phyloP scores from a whole-genome alignment of 2,329 filamentous ascomycete genomes.

The Colletotrichum gloeosporioides region DNA sequence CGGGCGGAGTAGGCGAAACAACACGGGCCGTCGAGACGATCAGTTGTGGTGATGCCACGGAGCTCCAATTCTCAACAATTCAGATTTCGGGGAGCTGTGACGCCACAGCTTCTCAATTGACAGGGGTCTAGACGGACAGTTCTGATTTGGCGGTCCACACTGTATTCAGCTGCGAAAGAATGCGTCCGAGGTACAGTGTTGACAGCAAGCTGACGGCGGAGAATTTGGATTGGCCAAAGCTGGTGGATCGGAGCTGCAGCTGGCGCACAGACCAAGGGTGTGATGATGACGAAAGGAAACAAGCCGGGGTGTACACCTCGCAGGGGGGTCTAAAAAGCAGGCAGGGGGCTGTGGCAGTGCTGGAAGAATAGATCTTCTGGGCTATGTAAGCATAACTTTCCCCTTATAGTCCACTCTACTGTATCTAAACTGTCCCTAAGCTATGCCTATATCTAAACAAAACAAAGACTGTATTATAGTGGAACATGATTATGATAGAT shows the following conservation, averaged over 20 bases:
- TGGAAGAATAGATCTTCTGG: too few species aligned
- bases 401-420: too few species aligned
- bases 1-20: neutral
- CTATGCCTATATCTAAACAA: too few species aligned
- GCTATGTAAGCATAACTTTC: too few species aligned
- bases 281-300: conserved; percentile 17
- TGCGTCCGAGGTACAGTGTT: neutral
- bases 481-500: neutral
- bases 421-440: too few species aligned
- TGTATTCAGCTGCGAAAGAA: rapidly evolving
- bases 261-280: conserved; percentile 2
- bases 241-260: conserved; percentile 1
- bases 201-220: neutral
- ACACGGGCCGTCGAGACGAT: conserved; percentile 4
- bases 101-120: conserved; percentile 21
- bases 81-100: conserved; percentile 15
- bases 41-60: conserved; percentile 13
- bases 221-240: conserved; percentile 9
- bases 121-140: neutral
- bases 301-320: too few species aligned
- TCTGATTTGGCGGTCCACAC: rapidly evolving
- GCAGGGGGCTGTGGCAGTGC: too few species aligned
- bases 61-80: conserved; percentile 22
- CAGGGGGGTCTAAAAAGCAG: too few species aligned
- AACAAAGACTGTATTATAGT: neutral